phyloP scores from a whole-genome alignment of 345 rosid species.

The Citrus sp. region DNA sequence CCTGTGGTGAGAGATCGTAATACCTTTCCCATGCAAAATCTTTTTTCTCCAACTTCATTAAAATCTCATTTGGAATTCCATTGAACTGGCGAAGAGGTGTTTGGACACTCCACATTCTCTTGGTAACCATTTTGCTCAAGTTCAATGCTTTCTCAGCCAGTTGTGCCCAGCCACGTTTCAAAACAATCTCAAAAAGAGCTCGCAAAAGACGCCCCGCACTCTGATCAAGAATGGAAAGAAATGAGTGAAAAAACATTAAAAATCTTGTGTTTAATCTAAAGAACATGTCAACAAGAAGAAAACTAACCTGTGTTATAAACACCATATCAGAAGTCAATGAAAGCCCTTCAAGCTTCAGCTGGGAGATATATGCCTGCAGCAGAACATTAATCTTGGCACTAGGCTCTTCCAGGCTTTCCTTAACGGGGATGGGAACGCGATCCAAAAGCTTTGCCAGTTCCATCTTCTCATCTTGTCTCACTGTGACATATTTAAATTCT shows the following conservation, averaged over 20 bases:
- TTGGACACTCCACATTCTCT: constrained; percentile 98
- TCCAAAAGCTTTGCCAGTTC: constrained; percentile 94
- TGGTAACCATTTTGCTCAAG: constrained; percentile 86
- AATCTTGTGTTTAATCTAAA: neutral
- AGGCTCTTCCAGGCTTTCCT: constrained; percentile 96
- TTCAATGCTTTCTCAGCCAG: constrained; percentile 88
- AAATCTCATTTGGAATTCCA: constrained; percentile 77
- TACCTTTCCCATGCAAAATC: constrained; percentile 97
- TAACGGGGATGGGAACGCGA: constrained; percentile 91
- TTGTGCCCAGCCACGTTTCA: constrained; percentile 97
- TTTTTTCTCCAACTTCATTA: constrained; percentile 90
- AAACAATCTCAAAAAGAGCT: constrained; percentile 89
- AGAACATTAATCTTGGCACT: constrained; percentile 93
- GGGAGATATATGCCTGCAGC: constrained; percentile 94
- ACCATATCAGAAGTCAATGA: constrained; percentile 96
- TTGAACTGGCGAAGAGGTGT: constrained; percentile 89
- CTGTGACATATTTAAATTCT: constrained; percentile 91
- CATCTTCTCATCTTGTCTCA: constrained; percentile 99
- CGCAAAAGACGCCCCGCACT: constrained; percentile 96
- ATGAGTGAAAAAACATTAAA: constrained; percentile 4
- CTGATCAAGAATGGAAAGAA: constrained; percentile 26
- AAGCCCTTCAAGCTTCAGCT: constrained; percentile 96
- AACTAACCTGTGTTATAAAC: constrained; percentile 81
- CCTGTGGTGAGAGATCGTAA: constrained; percentile 87
- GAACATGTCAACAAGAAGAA: neutral